Percentiles rank a stretch among this genome's conserved stretches.
Evolutionary conservation across 2,329 filamentous ascomycete genomes (phyloP).

Genomic region (Fusarium fracticaudum): DNA sequence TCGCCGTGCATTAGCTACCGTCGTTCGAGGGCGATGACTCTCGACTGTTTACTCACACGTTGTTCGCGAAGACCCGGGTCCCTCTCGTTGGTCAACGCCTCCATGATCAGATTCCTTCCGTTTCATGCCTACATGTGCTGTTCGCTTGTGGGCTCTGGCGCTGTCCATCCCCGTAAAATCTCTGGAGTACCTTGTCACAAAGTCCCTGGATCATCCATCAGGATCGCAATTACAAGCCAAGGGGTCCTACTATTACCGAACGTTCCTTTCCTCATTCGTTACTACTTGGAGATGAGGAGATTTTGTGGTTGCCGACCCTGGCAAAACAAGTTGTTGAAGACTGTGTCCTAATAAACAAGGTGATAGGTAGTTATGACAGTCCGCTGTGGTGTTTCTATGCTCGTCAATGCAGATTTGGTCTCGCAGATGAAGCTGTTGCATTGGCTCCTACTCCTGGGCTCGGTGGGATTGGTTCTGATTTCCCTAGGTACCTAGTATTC

Average conservation of each 20-base stretch:
- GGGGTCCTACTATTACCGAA: conserved; percentile 18
- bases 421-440: not conserved
- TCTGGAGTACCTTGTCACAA: conserved; percentile 29
- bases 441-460: not conserved
- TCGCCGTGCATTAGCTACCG: conserved; percentile 6
- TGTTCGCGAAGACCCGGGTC: conserved; percentile 41
- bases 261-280: conserved; percentile 4
- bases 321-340: not conserved
- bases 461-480: not conserved
- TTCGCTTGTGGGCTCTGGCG: conserved; percentile 32
- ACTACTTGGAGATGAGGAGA: not conserved
- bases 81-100: conserved; percentile 32
- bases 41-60: conserved; percentile 37
- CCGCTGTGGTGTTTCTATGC: not conserved
- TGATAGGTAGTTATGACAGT: not conserved
- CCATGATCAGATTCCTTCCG: conserved; percentile 40
- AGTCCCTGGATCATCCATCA: conserved; percentile 10
- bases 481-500: not conserved
- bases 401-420: not conserved
- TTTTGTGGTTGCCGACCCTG: not conserved
- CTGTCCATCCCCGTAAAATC: conserved; percentile 33
- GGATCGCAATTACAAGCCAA: conserved; percentile 9
- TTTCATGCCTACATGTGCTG: conserved; percentile 38
- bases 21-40: conserved; percentile 25
- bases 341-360: not conserved